A percentile compares a stretch with the other conserved stretches of the same genome.
Conservation (phyloP, 164 flowering plant genomes). For the Nelumbo lutea region DNA sequence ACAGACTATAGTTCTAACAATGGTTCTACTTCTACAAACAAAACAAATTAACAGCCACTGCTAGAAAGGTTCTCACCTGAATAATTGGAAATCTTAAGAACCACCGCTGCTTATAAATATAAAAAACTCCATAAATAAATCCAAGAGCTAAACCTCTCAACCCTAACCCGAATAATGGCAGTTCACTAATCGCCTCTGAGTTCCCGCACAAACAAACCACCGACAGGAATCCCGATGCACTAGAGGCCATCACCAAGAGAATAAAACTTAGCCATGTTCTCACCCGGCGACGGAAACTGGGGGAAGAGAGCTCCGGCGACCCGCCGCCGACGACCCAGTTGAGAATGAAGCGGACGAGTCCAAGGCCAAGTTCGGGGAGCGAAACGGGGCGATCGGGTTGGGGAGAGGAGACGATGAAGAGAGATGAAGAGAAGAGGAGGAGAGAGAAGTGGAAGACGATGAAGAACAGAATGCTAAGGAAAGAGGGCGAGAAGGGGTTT, state of each 20-base stretch:
- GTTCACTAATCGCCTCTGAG: slow-evolving; percentile 12
- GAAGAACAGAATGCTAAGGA: slow-evolving; percentile 11
- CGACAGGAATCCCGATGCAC: slow-evolving; percentile 20
- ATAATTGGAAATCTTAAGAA: slow-evolving; percentile 71
- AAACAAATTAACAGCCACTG: neutral
- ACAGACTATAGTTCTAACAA: too few species aligned
- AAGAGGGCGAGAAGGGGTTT: slow-evolving; percentile 16
- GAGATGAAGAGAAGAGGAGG: slow-evolving; percentile 24
- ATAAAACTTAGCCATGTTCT: slow-evolving; percentile 27
- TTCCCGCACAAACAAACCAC: slow-evolving; percentile 24
- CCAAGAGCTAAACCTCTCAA: slow-evolving; percentile 61
- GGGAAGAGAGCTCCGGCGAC: slow-evolving; percentile 9
- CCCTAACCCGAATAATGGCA: slow-evolving; percentile 33
- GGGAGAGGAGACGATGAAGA: slow-evolving; percentile 38
- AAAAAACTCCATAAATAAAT: slow-evolving; percentile 48
- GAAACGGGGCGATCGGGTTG: slow-evolving; percentile 32
- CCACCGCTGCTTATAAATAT: slow-evolving; percentile 52
- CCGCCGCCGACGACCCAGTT: slow-evolving; percentile 21
- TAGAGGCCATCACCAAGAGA: slow-evolving; percentile 24
- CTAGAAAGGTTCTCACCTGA: slow-evolving; percentile 45
- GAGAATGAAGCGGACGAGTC: slow-evolving; percentile 29
- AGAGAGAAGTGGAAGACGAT: slow-evolving; percentile 19
- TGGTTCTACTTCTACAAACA: too few species aligned
- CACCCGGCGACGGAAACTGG: slow-evolving; percentile 33
- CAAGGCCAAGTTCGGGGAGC: slow-evolving; percentile 28